Conservation (phyloP, 2,329 filamentous ascomycete species). For the Thelonectria rubi region DNA sequence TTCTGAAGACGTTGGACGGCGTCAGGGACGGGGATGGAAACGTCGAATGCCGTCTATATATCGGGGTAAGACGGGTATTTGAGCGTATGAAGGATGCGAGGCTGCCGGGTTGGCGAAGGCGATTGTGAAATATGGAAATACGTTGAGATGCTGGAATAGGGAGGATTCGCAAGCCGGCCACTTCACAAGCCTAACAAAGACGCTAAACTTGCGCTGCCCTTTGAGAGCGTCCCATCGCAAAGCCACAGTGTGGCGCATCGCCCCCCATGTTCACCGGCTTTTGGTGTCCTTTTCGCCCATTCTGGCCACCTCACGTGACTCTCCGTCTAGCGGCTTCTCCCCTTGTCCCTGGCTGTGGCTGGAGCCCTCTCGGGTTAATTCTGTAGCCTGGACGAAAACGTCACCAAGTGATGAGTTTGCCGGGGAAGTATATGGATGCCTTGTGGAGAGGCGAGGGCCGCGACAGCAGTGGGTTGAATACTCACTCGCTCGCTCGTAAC, state of each 20-base stretch:
- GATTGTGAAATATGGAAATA: slow-evolving; percentile 34
- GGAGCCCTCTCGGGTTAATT: slow-evolving; percentile 28
- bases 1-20: slow-evolving; percentile 28
- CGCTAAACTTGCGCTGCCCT: slow-evolving; percentile 41
- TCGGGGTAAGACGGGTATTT: slow-evolving; percentile 4
- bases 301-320: slow-evolving; percentile 30
- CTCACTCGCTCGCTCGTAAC: not conserved
- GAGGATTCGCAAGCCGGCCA: slow-evolving; percentile 46
- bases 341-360: slow-evolving; percentile 30
- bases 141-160: slow-evolving; percentile 43
- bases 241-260: slow-evolving; percentile 42
- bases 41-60: slow-evolving; percentile 5
- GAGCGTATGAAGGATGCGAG: slow-evolving; percentile 18
- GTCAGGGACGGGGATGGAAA: slow-evolving; percentile 5
- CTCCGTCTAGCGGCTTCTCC: not conserved
- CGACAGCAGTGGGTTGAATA: not conserved
- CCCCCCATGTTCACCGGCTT: slow-evolving; percentile 14
- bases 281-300: not conserved
- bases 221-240: slow-evolving; percentile 31
- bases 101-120: slow-evolving; percentile 26
- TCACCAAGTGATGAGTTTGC: slow-evolving; percentile 36
- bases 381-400: slow-evolving; percentile 37
- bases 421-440: slow-evolving; percentile 27
- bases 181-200: slow-evolving; percentile 45
- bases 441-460: slow-evolving; percentile 9